Evolutionary conservation across 2,329 filamentous ascomycete genomes (phyloP), one percentile per base, ranked within the genome.

Genomic region (Madurella fahalii): DNA sequence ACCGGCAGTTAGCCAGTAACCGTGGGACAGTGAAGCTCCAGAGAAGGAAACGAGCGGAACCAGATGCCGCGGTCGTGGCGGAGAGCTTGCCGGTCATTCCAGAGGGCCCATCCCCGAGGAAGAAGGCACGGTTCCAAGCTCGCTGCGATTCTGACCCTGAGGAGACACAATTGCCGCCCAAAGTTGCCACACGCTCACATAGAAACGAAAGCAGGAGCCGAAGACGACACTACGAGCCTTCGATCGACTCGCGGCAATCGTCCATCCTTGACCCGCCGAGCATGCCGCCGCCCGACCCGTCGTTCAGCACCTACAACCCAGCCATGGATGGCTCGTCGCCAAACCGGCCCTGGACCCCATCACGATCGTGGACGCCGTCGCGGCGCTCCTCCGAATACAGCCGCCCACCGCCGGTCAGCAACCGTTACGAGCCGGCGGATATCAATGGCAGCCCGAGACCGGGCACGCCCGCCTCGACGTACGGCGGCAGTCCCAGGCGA

Each of bases 391-490:
- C 75, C 32, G 89, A 92, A 57, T 90, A 88, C 71, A 71, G 80
- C 30, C 81, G 89, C 49, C 87, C 89, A 9, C 86, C 90, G 2
- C 82, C 89, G 1, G 82, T 85, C 1, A 84, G 78, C 61, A 75
- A 86, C 20, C 79, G 84, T 4, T 97, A 94, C 70, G 94, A 97
- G 70, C 90, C 91, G 0, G 80, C 86, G 18, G 92, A 96, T 63
- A 73, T 97, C 56, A 93, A 97, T 65, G 94, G 94, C 47, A 92
- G 84, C 58, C 92, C 94, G 7, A 78, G 94, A 55, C 93, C 94
- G 1, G 93, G 93, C 5, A 96, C 93, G 0, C 91, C 93, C 1
- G 91, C 91, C 0, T 93, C 90, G 2, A 81, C 85, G 68, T 96
- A 97, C 69, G 89, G 91, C 17, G 89, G 91, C 3, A 95, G 90